Evolutionary conservation across 2,329 filamentous ascomycete genomes (phyloP), one percentile per base, ranked within the genome.

Genomic region (Tolypocladium paradoxum): DNA sequence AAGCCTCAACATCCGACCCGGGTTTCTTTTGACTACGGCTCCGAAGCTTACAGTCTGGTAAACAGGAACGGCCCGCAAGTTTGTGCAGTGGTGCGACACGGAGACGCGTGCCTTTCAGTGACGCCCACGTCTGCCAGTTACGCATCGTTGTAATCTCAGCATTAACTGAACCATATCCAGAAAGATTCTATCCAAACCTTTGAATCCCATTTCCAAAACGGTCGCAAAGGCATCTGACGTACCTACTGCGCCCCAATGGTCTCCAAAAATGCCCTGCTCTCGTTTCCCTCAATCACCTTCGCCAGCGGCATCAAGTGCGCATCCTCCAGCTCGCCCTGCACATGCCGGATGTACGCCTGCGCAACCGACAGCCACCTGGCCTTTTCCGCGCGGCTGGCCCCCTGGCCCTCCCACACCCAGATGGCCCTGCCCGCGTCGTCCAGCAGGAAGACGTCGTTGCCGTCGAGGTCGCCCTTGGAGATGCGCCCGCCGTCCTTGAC

Each of bases 341-440:
- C 64, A 34, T 70, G 69, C 12, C 69, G 68, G 49, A 80, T 62
- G 57, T 84, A 84, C 6, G 71, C 69, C 67, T 83, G 76, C n/a
- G 78, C 76, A 5, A 82, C 74, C 54, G 72, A 73, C 47, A 84
- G 65, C 84, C 84, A 87, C 63, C 72, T 70, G 6, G 77, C 74
- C 64, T 75, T 83, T 68, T 87, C 84, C 1, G 65, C 67, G 35
- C 67, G 67, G 63, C 82, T 86, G 9, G 83, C 82, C 1, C 71
- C 70, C 2, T 68, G 66, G 0, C 84, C 84, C 60, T 84, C 76
- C 84, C 84, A 87, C 2, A 87, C 80, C 82, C 83, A 87, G 35
- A 87, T 70, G 8, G 69, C 69, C 50, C 65, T 75, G 7, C 82
- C 81, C 0, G 71, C 73, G 58, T 84, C 81, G 55, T 79, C 76